Base-by-base conservation (phyloP, 495 filamentous ascomycete genomes). In the Penicillium silybi region DNA sequence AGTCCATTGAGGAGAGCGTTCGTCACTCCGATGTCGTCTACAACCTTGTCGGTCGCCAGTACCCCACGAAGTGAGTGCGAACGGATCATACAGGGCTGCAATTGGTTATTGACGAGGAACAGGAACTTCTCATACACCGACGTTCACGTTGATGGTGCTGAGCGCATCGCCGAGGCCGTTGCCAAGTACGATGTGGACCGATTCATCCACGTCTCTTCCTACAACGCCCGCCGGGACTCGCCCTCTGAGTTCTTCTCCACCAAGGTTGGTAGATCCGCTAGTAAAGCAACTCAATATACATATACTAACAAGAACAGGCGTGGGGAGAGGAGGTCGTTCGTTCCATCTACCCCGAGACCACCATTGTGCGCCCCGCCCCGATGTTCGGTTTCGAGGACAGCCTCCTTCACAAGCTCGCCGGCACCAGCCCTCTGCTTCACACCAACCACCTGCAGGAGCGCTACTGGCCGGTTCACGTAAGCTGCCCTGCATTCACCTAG, bases 151-250 rank as follows among this genome's bases (percentile, higher is more conserved):
- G 91, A 96, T 68, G 92, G 93, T 38, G 83, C 85, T n/a, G 88
- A 93, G 75, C 86, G 95, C 48, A 99, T 99, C 60, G 90, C 83
- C 20, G 90, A 97, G 66, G 95, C 95, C 46, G 89, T 89, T 35
- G 95, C 93, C 57, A 99, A 99, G 72, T 99, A 99, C 71, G 93
- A 99, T 61, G 83, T 97, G 53, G 93, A 99, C 73, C 86, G 93
- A 40, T 99, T 86, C 78, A 88, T 99, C 56, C 93, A 99, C 59
- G 87, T 99, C 60, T 97, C 95, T 34, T 95, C 90, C 34, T 91
- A 92, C 78, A 96, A 93, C 65, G 95, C 90, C 44, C 77, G 89
- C 67, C 80, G 80, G 25, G 76, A 87, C 53, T 96, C 91, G 27
- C 73, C 85, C 2, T 92, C 90, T 26, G 85, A 92, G 62, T 97